Base-by-base conservation (phyloP, 805 yeast species). In the Debaryomyces prosopidis region DNA sequence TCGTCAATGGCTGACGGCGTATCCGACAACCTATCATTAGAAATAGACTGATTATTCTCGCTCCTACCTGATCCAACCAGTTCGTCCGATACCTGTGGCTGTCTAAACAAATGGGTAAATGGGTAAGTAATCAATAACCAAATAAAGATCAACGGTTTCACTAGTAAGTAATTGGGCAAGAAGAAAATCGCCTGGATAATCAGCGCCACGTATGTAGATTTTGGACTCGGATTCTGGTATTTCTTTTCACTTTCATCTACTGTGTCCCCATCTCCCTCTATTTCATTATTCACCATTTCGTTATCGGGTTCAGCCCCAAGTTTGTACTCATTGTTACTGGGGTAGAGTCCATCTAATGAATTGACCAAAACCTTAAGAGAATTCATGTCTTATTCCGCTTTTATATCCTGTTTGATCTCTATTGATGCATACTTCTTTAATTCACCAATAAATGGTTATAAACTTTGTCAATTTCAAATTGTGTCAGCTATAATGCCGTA, bases 41-140 rank as follows among this genome's bases (percentile, higher is more conserved):
- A 23, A 23, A 23, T 23, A 4, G 26, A 23, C 9, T 2, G 5
- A 23, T 23, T 23, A 30, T 30, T 30, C 16, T 14, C 16, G 33
- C 12, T 31, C 23, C 12, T n/a, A 19, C 26, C 19, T 31, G n/a
- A 8, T 15, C 11, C 32, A 12, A n/a, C 12, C 14, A n/a, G 6
- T 12, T 30, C 33, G 33, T 14, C 11, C 11, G 16, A n/a, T 12
- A 3, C 16, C 14, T 11, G 6, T 16, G 8, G 17, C 7, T 34
- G 14, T 12, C 6, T n/a, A 23, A 80, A 56, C 14, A 79, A 54
- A 45, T 73, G 62, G 14, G 66, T 68, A 48, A 83, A 63, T 0
- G 91, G 91, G 54, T 75, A 80, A 1, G 83, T 73, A 5, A 79
- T 45, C n/a, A 84, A 48, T 41, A 66, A 71, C 78, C 87, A 74